phyloP scores from a whole-genome alignment of 495 filamentous ascomycete species.

The Penicillium angulare region DNA sequence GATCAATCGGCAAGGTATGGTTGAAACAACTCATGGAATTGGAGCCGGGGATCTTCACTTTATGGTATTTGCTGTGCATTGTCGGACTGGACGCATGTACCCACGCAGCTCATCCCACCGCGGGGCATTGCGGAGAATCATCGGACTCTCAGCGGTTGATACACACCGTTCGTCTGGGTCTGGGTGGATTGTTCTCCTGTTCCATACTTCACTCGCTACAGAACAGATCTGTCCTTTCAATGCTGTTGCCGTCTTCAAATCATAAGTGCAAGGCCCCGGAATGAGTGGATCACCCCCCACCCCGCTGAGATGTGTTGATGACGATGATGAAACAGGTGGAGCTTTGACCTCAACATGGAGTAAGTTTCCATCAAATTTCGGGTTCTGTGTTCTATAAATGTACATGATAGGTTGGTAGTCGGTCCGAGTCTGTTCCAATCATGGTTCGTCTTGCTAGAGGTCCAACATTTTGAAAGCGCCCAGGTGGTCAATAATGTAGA shows the following conservation, averaged over 20 bases:
- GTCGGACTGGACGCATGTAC: neutral
- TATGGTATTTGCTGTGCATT: slow-evolving; percentile 4
- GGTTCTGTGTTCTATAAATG: neutral
- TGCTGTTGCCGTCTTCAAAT: neutral
- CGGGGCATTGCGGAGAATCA: slow-evolving; percentile 29
- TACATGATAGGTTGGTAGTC: neutral
- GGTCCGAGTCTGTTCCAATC: neutral
- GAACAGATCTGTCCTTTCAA: neutral
- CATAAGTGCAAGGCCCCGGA: slow-evolving; percentile 5
- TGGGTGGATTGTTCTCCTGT: neutral
- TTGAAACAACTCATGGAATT: too few relatives aligned
- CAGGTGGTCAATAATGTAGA: too few relatives aligned
- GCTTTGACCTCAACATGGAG: neutral
- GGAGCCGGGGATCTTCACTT: neutral
- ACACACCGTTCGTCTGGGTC: slow-evolving; percentile 8
- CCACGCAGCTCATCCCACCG: slow-evolving; percentile 20
- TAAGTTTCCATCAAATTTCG: neutral
- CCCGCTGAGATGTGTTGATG: neutral
- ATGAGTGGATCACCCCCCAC: slow-evolving; percentile 16
- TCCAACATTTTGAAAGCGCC: too few relatives aligned
- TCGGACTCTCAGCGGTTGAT: slow-evolving; percentile 12
- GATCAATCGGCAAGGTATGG: too few relatives aligned
- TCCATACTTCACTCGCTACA: too few relatives aligned
- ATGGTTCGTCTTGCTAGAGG: neutral
- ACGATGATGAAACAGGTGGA: slow-evolving; percentile 9